Base-by-base conservation (phyloP, 2,329 filamentous ascomycete genomes). In the Talaromyces marneffei region DNA sequence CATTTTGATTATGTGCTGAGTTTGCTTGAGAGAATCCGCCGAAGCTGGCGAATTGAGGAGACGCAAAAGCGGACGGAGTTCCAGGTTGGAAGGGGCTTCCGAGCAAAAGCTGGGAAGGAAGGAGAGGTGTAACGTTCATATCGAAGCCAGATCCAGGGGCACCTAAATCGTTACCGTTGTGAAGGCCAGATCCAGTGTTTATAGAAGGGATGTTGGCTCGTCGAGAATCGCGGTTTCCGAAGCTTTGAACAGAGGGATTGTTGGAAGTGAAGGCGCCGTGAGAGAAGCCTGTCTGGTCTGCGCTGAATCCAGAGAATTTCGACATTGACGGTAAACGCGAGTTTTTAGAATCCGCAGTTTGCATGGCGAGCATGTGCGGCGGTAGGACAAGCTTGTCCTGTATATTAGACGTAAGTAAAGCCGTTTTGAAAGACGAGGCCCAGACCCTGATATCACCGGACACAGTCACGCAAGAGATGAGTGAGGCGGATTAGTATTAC, bases 81-180 rank as follows among this genome's bases (percentile, higher is more conserved):
- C 92, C 94, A 14, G 94, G 92, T 78, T 97, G 94, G 78, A 97
- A 97, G 18, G 94, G 94, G 76, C 92, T 97, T 53, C 94, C 94
- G 56, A 97, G 88, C 27, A 99, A 86, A 69, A 99, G 82, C 78
- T 97, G 91, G 35, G 93, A 97, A 37, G 94, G 94, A 39, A 99
- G 85, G 66, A 99, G 84, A 66, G 94, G 93, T 10, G 94, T 97
- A 77, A 97, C 97, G 78, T 97, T 94, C 93, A 97, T 97, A 72
- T 97, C 94, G 72, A 92, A 96, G 46, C 85, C 91, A 55, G 91
- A 93, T 46, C 90, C 92, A 16, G 94, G 92, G 25, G 90, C 93
- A 67, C 89, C 83, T 85, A 96, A 86, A 66, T 96, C 92, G 69
- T 83, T 84, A 63, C 78, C 80, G 73, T 82, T 85, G 70, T 84